Base-by-base conservation (phyloP, 2,329 filamentous ascomycete species). In the Zalaria obscura region DNA sequence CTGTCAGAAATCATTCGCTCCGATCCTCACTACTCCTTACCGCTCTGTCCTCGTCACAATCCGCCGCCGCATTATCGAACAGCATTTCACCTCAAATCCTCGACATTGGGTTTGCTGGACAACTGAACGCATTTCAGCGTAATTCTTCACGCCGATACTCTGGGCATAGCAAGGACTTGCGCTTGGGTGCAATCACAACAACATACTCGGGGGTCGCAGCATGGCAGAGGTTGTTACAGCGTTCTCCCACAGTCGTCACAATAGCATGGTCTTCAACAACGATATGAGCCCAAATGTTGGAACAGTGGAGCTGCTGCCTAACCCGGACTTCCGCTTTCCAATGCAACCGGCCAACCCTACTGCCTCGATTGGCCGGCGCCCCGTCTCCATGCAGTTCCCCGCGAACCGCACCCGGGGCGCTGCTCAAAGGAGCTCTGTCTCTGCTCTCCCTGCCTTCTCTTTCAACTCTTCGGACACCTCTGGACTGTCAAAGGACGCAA, bases 251-350 rank as follows among this genome's bases (percentile, higher is more conserved):
- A 2, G n/a, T n/a, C 7, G 3, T n/a, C 7, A 32, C 29, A 32
- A n/a, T n/a, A 32, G 29, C 29, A 32, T n/a, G 2, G 7, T n/a
- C 36, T 38, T 41, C 42, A 35, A 33, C 25, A 26, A 26, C 26
- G n/a, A 38, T 38, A 40, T 44, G 37, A 26, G 37, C 35, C 41
- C 41, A 25, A 40, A 40, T 26, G 10, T 45, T 35, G 39, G 33
- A 26, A 52, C 55, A 41, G 52, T 64, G 36, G 66, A 70, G 46
- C 61, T 69, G 48, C 50, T 66, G 26, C 61, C 63, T 25, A 69
- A 69, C 45, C 65, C 65, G 39, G 61, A 67, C 47, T 70, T 70
- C 53, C 62, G 62, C 11, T 70, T 70, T 43, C 67, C 67, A 33
- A 59, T 60, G 51, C 58, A 57, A 46, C 55, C 52, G 5, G 55